Evolutionary conservation across 208 protist species (phyloP).

Genomic region (Crithidia thermophila): DNA sequence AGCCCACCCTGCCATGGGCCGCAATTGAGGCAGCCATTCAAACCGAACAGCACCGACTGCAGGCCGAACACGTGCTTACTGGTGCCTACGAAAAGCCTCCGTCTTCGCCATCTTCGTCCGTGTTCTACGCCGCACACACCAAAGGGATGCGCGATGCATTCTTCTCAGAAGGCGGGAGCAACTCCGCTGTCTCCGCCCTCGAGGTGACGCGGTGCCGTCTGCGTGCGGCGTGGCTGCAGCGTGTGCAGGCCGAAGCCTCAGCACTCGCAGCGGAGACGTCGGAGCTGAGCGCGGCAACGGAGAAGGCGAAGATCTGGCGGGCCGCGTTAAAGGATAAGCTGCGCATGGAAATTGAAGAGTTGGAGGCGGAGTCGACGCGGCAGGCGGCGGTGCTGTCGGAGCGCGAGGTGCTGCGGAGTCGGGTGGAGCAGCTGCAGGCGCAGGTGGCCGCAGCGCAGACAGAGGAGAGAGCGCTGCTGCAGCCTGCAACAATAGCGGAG

Average conservation of each 20-base stretch:
- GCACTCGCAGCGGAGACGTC: slow-evolving; percentile 17
- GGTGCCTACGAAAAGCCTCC: background rate
- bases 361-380: slow-evolving; percentile 27
- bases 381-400: slow-evolving; percentile 1
- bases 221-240: slow-evolving; percentile 20
- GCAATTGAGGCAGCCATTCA: slow-evolving; percentile 4
- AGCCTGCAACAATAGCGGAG: no score
- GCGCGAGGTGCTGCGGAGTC: slow-evolving; percentile 22
- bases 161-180: no score
- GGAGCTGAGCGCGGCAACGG: slow-evolving; percentile 21
- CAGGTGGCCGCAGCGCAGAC: slow-evolving; percentile 25
- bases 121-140: no score
- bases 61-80: slow-evolving; percentile 8
- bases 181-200: background rate
- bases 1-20: slow-evolving; percentile 9
- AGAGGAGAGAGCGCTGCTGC: slow-evolving; percentile 12
- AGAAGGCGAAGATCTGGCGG: slow-evolving; percentile 16
- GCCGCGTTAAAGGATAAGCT: slow-evolving; percentile 11
- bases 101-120: no score
- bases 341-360: slow-evolving; percentile 11
- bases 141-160: no score
- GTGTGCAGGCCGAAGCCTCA: background rate
- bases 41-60: slow-evolving; percentile 22
- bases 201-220: background rate
- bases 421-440: slow-evolving; percentile 26